Percentiles rank a stretch among this genome's conserved stretches.
Conservation (phyloP, 768 basidiomycete species). For the Chlorophyllum brunneum region DNA sequence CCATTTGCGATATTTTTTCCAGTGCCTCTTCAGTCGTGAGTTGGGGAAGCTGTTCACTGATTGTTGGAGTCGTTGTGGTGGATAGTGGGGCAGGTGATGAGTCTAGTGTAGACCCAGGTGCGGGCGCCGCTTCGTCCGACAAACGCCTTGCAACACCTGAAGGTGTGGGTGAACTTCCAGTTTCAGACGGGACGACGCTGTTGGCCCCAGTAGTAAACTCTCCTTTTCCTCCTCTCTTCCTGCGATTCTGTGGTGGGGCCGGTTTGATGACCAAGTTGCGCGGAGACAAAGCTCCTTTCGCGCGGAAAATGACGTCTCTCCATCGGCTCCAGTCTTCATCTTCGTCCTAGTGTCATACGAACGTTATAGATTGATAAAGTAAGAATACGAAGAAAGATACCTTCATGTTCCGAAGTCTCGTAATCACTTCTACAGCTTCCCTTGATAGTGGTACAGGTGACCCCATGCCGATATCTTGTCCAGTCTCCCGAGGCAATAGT, state of each 20-base stretch:
- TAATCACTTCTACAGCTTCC: slow-evolving; percentile 78
- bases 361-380: slow-evolving; percentile 1
- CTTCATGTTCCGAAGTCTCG: slow-evolving; percentile 77
- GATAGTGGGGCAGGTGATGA: background rate
- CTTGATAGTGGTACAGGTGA: slow-evolving; percentile 77
- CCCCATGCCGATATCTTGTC: slow-evolving; percentile 83
- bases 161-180: background rate
- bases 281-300: slow-evolving; percentile 57
- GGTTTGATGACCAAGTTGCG: slow-evolving; percentile 41
- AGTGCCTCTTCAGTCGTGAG: slow-evolving; percentile 49
- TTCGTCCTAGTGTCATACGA: slow-evolving; percentile 61
- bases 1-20: slow-evolving; percentile 32
- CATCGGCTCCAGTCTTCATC: slow-evolving; percentile 87
- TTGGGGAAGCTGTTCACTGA: slow-evolving; percentile 28
- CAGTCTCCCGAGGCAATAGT: slow-evolving; percentile 78
- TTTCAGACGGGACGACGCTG: slow-evolving; percentile 15
- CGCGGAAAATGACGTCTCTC: slow-evolving; percentile 81
- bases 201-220: slow-evolving; percentile 27
- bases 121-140: background rate
- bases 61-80: slow-evolving; percentile 8
- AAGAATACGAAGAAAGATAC: slow-evolving; percentile 29
- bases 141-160: no score
- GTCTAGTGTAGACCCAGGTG: background rate
- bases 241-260: slow-evolving; percentile 56
- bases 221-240: slow-evolving; percentile 56